Evolutionary conservation across 2,329 filamentous ascomycete genomes (phyloP).

Genomic region (Dactylellina drechsleri): DNA sequence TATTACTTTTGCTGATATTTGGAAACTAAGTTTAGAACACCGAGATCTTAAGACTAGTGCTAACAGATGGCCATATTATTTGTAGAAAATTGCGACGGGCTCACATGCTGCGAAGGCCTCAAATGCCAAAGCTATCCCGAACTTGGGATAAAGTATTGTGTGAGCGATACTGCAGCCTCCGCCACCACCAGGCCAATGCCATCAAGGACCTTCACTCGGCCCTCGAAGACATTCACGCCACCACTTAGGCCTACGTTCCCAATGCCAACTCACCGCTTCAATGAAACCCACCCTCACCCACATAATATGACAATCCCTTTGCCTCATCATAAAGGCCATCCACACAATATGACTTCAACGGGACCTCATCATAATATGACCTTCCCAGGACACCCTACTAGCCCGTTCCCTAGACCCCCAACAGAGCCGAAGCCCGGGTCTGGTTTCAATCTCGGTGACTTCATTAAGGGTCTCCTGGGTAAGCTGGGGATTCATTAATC

Average conservation of each 20-base stretch:
- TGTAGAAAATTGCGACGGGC: neutral
- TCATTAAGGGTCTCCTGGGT: too few relatives aligned
- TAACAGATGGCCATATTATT: neutral
- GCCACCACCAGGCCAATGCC: neutral
- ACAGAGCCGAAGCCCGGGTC: too few relatives aligned
- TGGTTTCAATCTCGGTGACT: too few relatives aligned
- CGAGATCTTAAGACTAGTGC: neutral
- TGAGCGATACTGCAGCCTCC: neutral
- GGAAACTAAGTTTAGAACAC: neutral
- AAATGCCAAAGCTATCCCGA: neutral
- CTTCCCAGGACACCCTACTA: too few relatives aligned
- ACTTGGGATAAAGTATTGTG: neutral
- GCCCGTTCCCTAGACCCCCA: too few relatives aligned
- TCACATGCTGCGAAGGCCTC: neutral
- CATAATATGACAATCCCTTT: neutral
- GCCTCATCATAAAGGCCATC: too few relatives aligned
- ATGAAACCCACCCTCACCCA: neutral
- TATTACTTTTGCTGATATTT: neutral
- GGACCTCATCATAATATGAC: too few relatives aligned
- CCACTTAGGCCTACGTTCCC: neutral
- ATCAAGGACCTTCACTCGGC: neutral
- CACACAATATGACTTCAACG: too few relatives aligned
- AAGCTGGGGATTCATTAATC: too few relatives aligned
- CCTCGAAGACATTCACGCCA: neutral
- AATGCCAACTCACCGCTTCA: neutral